Base-by-base conservation (phyloP, 176 grass and related monocot species). In the Bonia amplexicaulis region DNA sequence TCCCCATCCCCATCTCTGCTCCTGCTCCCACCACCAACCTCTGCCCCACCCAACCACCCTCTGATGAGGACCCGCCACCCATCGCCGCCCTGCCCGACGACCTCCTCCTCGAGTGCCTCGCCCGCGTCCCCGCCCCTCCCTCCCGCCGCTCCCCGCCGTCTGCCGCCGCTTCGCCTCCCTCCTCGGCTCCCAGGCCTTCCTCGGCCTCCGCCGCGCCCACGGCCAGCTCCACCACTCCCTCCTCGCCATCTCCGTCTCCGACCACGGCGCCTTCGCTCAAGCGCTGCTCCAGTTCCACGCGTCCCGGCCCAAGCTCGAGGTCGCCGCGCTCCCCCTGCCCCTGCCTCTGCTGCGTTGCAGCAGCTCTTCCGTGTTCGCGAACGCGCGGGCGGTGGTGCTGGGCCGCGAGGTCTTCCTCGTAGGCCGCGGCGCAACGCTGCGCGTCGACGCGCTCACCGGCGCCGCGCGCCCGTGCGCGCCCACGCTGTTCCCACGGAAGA, bases 71-170 rank as follows among this genome's bases (percentile, higher is more conserved):
- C 25, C 69, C 81, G 33, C 23, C 87, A 20, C 85, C 85, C 15
- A 88, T 96, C 89, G 58, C 66, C 46, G 19, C 48, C 9, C 71
- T 96, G 6, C 94, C 91, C 12, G 94, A 93, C 46, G 94, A 97
- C 45, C 85, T 97, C 75, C 87, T 97, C 27, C 84, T 97, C 46
- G 92, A 93, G 53, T 90, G 87, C 85, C 94, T 97, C 52, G 78
- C 80, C 60, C 87, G 92, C 41, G 89, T 91, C 2, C 77, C 15
- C 40, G 73, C 46, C 75, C 80, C 73, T 94, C 91, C 45, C 83
- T 97, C 51, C 89, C 83, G 1, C 71, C 74, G 11, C 85, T 94
- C 10, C 60, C 90, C 44, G 59, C 87, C 39, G 91, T 90, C 7
- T 94, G 76, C 71, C 87, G 89, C 85, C 91, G 94, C 82, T 94